A percentile compares a stretch with the other conserved stretches of the same genome.
Evolutionary conservation across 1,284 basidiomycete species (phyloP).

Genomic region (Stygiomarasmius scandens): DNA sequence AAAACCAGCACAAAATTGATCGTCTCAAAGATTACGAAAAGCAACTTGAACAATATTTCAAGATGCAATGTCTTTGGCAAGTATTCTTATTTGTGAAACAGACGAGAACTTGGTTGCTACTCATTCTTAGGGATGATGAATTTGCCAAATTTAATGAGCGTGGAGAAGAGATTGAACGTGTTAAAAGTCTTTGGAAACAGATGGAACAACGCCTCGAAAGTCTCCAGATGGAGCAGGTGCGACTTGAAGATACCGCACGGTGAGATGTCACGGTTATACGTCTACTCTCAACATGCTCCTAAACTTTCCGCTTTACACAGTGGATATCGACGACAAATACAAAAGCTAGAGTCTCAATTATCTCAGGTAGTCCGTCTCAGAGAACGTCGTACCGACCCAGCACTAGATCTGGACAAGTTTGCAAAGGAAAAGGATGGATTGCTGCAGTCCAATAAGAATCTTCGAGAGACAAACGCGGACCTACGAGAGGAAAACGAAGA

Average conservation of each 20-base stretch:
- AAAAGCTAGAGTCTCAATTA: slow-evolving; percentile 58
- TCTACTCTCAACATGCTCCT: background rate
- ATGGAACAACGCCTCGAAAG: slow-evolving; percentile 65
- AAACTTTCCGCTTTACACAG: slow-evolving; percentile 34
- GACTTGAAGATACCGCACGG: slow-evolving; percentile 59
- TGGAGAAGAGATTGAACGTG: slow-evolving; percentile 54
- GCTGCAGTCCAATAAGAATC: slow-evolving; percentile 45
- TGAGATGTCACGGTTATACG: slow-evolving; percentile 34
- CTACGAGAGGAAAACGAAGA: slow-evolving; percentile 71
- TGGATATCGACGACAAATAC: slow-evolving; percentile 55
- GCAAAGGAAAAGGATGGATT: slow-evolving; percentile 50
- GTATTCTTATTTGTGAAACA: slow-evolving; percentile 23
- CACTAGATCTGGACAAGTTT: slow-evolving; percentile 39
- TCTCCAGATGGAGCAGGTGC: slow-evolving; percentile 50
- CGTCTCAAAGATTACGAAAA: slow-evolving; percentile 71
- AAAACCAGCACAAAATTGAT: slow-evolving; percentile 73
- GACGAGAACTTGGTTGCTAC: slow-evolving; percentile 4
- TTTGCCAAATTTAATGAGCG: slow-evolving; percentile 70
- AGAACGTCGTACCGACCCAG: slow-evolving; percentile 19
- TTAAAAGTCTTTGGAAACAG: slow-evolving; percentile 61
- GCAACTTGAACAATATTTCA: slow-evolving; percentile 71
- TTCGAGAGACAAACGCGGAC: slow-evolving; percentile 60
- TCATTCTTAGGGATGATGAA: slow-evolving; percentile 65
- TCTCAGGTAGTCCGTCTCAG: slow-evolving; percentile 26
- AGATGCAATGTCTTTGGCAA: slow-evolving; percentile 72